Base-by-base conservation (phyloP, 495 filamentous ascomycete genomes). In the Sordaria brevicollis region DNA sequence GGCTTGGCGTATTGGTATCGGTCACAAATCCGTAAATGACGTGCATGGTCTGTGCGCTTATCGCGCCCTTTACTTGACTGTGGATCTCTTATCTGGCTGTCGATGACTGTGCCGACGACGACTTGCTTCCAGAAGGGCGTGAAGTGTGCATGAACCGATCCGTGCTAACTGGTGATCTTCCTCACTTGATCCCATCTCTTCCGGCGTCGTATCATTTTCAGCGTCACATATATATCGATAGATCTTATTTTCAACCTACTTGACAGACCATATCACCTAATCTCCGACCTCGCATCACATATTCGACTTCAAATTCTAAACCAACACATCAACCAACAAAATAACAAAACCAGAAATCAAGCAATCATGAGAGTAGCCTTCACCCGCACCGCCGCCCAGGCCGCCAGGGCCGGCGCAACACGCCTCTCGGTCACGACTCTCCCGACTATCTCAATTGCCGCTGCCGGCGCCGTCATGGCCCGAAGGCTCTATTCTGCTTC, bases 21-120 rank as follows among this genome's bases (percentile, higher is more conserved):
- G 43, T 25, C 68, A 70, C 68, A 38, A 35, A 21, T 29, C n/a
- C 4, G 17, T 4, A 65, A 39, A 73, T 73, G 71, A 73, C 69
- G 69, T 73, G 69, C 57, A 5, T 69, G 69, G 69, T 49, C 69
- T 49, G 69, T 73, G 72, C 72, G 37, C 35, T 34, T n/a, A 33
- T 11, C 25, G 8, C 38, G 67, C 17, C 29, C 34, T 67, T 38
- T 43, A 65, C 19, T 54, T 34, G 37, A 25, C 38, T 29, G 11
- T 25, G 69, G 37, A 25, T 37, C 38, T 35, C 49, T 3, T 54
- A 15, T 38, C 39, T n/a, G 5, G 17, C 34, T 65, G 5, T 36
- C 25, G 31, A 31, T 57, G 49, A 62, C 49, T 57, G 41, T 13
- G n/a, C n/a, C n/a, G 11, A 15, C 21, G 13, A 25, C 43, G 43